These are phyloP conservation scores for Akanthomyces dipterigenus DNA, from an alignment of 2,329 filamentous ascomycete species.

Conservation along the genomic window DNA sequence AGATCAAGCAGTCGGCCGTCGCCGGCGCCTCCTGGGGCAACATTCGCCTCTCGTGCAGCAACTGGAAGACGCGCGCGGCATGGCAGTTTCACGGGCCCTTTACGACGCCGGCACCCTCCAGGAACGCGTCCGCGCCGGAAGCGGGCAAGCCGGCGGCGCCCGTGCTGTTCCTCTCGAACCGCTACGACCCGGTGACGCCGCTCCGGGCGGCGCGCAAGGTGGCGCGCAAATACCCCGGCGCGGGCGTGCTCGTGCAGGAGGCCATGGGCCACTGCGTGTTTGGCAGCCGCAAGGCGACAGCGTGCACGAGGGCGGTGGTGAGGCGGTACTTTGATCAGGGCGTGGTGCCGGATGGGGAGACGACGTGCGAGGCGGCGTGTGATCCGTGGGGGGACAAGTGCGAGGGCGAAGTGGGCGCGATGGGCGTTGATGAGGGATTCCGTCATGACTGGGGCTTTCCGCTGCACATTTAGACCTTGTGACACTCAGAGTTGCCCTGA, in stretches of 20 bases:
- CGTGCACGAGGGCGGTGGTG: constrained; percentile 17
- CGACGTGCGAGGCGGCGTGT: constrained; percentile 18
- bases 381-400: constrained; percentile 13
- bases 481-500: no score
- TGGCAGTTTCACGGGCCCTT: constrained; percentile 35
- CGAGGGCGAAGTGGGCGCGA: background rate
- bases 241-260: constrained; percentile 25
- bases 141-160: constrained; percentile 32
- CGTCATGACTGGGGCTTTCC: background rate
- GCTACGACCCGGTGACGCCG: constrained; percentile 41
- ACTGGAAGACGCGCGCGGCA: constrained; percentile 30
- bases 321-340: constrained; percentile 25
- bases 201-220: constrained; percentile 28
- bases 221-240: constrained; percentile 21
- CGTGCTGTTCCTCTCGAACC: constrained; percentile 36
- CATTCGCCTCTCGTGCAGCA: constrained; percentile 33
- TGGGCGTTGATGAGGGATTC: background rate
- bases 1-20: constrained; percentile 23
- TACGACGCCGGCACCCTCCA: constrained; percentile 18
- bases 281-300: constrained; percentile 10
- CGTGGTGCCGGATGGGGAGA: constrained; percentile 20
- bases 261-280: constrained; percentile 23
- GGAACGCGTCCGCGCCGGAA: constrained; percentile 15
- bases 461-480: background rate
- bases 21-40: constrained; percentile 28